These are phyloP conservation scores for Pistacia integerrima DNA, from an alignment of 345 rosid genomes.

Conservation along the genomic window DNA sequence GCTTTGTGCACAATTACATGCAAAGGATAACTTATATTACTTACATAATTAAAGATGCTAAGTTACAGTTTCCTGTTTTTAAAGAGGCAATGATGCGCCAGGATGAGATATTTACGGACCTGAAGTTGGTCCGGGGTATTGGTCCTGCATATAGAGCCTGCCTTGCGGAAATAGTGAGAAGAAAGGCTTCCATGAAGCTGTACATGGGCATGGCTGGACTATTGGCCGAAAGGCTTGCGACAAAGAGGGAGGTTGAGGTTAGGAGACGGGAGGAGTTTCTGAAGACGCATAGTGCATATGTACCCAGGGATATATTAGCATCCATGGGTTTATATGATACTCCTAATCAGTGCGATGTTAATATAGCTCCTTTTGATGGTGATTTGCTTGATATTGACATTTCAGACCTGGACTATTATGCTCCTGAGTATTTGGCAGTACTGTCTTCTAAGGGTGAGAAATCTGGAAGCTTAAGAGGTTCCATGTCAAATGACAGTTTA, in stretches of 20 bases:
- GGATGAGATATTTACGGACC: conserved; percentile 69
- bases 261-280: conserved; percentile 91
- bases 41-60: conserved; percentile 78
- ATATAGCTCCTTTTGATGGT: conserved; percentile 82
- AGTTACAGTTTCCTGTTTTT: conserved; percentile 91
- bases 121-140: conserved; percentile 73
- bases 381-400: conserved; percentile 78
- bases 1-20: conserved; percentile 78
- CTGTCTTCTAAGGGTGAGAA: conserved; percentile 53
- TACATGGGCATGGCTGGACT: conserved; percentile 99
- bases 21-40: conserved; percentile 75
- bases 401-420: conserved; percentile 73
- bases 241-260: conserved; percentile 80
- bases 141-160: conserved; percentile 97
- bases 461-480: conserved; percentile 54
- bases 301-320: conserved; percentile 79
- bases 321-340: conserved; percentile 85
- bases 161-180: conserved; percentile 91
- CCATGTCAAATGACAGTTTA: conserved; percentile 65
- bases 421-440: conserved; percentile 77
- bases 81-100: conserved; percentile 88
- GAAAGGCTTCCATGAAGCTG: conserved; percentile 92
- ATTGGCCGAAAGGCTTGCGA: conserved; percentile 92
- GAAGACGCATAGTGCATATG: conserved; percentile 58
- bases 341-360: conserved; percentile 95